These are phyloP conservation scores for Paramecium sonneborni DNA, from an alignment of 73 alveolate genomes.

Conservation along the genomic window DNA sequence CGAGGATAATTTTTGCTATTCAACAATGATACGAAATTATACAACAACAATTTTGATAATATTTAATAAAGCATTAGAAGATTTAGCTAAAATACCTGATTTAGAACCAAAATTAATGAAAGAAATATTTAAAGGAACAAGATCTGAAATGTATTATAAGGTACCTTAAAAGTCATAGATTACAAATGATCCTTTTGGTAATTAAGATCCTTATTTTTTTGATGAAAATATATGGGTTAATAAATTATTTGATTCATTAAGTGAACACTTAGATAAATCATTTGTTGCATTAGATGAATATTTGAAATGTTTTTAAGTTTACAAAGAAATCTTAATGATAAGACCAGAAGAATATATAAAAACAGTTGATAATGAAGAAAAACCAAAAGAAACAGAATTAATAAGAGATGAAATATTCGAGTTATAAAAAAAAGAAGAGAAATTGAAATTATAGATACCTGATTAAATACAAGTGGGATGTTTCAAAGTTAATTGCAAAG, in stretches of 20 bases:
- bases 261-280: constrained; percentile 83
- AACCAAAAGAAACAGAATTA: constrained; percentile 85
- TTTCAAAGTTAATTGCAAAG: constrained; percentile 95
- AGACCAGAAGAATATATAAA: constrained; percentile 92
- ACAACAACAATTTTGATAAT: constrained; percentile 85
- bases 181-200: constrained; percentile 87
- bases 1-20: constrained; percentile 68
- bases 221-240: constrained; percentile 99
- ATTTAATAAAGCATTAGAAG: constrained; percentile 94
- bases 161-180: constrained; percentile 94
- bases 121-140: constrained; percentile 90
- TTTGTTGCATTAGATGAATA: constrained; percentile 93
- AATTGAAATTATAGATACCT: constrained; percentile 87
- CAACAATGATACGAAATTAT: constrained; percentile 92
- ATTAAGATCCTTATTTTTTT: constrained; percentile 77
- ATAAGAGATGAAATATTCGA: constrained; percentile 89
- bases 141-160: constrained; percentile 89
- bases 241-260: constrained; percentile 86
- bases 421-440: constrained; percentile 86
- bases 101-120: constrained; percentile 93
- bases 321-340: constrained; percentile 85
- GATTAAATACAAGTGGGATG: constrained; percentile 91
- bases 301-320: constrained; percentile 85
- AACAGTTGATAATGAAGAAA: constrained; percentile 87
- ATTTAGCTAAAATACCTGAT: constrained; percentile 91